Base-by-base conservation (phyloP, 768 basidiomycete species). In the Pilatotrama ljubarskyi region DNA sequence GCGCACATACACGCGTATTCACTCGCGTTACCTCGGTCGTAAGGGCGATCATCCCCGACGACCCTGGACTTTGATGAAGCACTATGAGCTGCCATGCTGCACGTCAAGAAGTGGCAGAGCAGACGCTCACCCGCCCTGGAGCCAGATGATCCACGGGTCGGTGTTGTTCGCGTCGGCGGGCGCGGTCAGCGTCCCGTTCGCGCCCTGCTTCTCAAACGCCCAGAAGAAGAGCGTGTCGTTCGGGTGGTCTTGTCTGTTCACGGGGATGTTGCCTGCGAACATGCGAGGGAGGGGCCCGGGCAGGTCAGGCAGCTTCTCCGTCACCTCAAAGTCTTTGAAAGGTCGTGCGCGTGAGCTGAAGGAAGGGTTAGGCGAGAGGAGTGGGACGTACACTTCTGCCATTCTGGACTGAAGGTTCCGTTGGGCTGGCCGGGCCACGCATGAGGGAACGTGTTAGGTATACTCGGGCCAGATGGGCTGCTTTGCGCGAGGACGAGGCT, bases 111-210 rank as follows among this genome's bases (percentile, higher is more conserved):
- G 29, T 32, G 29, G 29, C 10, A 5, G 29, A 5, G 29, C 29
- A 24, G 20, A 55, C 32, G 53, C 37, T 17, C 64, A 85, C 84
- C 86, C 87, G 73, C 87, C 88, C 62, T 88, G 88, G 37, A 90
- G 71, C 87, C 87, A 90, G 46, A 90, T 87, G 5, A 81, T 81
- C 88, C 88, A 89, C 1, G 88, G 88, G 25, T 84, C 76, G n/a
- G 73, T 61, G 50, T 69, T 75, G 20, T 67, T 70, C 18, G 70
- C 66, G 37, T 64, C 68, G n/a, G 66, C 67, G 9, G 64, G 59
- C 58, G 68, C 72, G 15, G 83, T 87, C 54, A 90, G 73, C 1
- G 88, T 68, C 17, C 72, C 72, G 24, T 66, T 66, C 49, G 55
- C 66, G 22, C 66, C 67, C 35, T 57, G 44, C 25, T 63, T 62